A percentile compares a stretch with the other conserved stretches of the same genome.
phyloP scores from a whole-genome alignment of 2,329 filamentous ascomycete species.

The Cercospora nicotianae region DNA sequence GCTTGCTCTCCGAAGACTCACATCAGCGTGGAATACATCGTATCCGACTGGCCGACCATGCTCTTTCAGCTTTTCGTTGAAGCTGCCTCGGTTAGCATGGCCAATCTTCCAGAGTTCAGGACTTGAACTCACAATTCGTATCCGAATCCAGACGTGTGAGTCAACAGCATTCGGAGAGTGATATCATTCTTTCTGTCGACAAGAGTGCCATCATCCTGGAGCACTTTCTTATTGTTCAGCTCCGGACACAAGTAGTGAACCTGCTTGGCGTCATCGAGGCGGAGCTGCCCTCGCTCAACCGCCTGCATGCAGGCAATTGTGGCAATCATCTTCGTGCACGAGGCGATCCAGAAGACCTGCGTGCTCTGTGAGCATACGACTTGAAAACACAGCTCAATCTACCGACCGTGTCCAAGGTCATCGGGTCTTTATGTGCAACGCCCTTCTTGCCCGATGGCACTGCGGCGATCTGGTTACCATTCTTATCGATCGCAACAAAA shows the following conservation, averaged over 20 bases:
- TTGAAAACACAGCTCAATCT: neutral
- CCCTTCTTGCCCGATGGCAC: conserved; percentile 46
- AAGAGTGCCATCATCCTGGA: conserved; percentile 44
- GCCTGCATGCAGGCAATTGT: conserved; percentile 52
- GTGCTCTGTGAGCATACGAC: neutral
- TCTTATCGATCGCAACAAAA: conserved; percentile 48
- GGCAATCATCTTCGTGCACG: conserved; percentile 49
- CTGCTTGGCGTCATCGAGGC: conserved; percentile 45
- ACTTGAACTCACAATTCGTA: conserved; percentile 44
- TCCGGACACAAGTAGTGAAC: conserved; percentile 47
- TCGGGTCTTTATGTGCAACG: conserved; percentile 47
- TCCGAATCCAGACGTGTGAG: conserved; percentile 53
- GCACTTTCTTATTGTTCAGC: conserved; percentile 45
- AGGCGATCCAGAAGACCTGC: conserved; percentile 58
- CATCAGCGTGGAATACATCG: conserved; percentile 59
- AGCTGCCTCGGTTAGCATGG: conserved; percentile 29
- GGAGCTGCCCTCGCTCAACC: conserved; percentile 46
- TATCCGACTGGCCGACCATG: conserved; percentile 51
- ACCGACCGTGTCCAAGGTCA: conserved; percentile 56
- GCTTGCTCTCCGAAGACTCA: conserved; percentile 32
- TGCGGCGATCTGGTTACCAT: conserved; percentile 45
- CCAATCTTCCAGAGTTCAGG: neutral
- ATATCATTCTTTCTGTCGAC: conserved; percentile 48
- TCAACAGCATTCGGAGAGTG: conserved; percentile 53
- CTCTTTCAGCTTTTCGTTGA: conserved; percentile 46